Evolutionary conservation across 306 rosid genomes (phyloP).

Genomic region (Cucurbita argyrosperma): DNA sequence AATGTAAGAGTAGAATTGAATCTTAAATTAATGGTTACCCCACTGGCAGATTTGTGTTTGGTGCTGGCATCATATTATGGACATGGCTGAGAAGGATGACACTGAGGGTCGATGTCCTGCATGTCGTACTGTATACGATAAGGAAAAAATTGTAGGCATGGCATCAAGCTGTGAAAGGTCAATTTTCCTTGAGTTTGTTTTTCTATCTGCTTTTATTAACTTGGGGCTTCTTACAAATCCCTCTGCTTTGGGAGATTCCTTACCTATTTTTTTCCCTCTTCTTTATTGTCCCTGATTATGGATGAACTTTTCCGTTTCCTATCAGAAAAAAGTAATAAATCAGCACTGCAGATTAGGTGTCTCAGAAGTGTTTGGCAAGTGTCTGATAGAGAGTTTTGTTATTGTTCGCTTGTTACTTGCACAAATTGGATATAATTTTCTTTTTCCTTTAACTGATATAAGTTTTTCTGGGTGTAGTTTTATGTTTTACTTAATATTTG

Average conservation of each 20-base stretch:
- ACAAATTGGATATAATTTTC: not conserved
- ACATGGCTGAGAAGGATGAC: slow-evolving; percentile 94
- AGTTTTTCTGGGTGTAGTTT: not conserved
- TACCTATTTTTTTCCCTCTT: not conserved
- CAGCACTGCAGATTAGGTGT: not conserved
- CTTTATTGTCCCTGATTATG: not conserved
- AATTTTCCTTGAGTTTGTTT: slow-evolving; percentile 13
- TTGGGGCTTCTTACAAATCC: not conserved
- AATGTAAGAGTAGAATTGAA: not conserved
- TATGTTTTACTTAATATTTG: not conserved
- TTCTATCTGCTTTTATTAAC: not conserved
- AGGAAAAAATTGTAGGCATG: slow-evolving; percentile 91
- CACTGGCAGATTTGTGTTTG: slow-evolving; percentile 82
- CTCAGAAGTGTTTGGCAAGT: not conserved
- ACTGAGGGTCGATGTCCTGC: slow-evolving; percentile 97
- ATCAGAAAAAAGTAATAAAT: not conserved
- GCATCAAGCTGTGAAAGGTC: slow-evolving; percentile 81
- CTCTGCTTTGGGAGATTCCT: not conserved
- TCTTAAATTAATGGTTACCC: slow-evolving; percentile 7
- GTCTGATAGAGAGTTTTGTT: not conserved
- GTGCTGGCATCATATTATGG: slow-evolving; percentile 99
- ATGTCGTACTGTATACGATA: slow-evolving; percentile 83
- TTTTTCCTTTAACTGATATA: not conserved
- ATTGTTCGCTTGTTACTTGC: not conserved
- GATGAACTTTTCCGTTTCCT: not conserved